Percentiles rank a stretch among this genome's conserved stretches.
Evolutionary conservation across 2,329 filamentous ascomycete species (phyloP).

Genomic region (Diplodia seriata): DNA sequence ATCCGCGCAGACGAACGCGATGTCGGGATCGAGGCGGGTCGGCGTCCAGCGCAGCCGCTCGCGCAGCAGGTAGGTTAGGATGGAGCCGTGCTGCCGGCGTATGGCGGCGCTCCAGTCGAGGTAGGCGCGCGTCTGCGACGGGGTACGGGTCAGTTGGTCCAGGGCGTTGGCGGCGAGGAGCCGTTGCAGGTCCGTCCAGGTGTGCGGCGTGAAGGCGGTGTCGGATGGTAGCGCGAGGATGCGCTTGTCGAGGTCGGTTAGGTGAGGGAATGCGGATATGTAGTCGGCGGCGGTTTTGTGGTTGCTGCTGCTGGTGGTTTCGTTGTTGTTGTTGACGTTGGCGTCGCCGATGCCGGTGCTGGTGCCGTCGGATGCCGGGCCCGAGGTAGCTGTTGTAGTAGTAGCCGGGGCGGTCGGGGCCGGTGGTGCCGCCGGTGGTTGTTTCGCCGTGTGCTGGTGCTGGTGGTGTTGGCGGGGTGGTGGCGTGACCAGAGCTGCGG

Average conservation of each 20-base stretch:
- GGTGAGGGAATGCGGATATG: conserved; percentile 43
- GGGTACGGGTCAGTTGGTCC: conserved; percentile 63
- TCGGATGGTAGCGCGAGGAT: conserved; percentile 35
- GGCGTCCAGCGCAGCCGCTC: conserved; percentile 62
- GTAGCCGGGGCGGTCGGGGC: too few species aligned
- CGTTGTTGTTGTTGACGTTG: too few species aligned
- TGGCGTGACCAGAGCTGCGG: conserved; percentile 25
- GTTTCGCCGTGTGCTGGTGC: background rate
- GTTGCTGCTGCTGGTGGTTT: background rate
- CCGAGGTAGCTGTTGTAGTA: too few species aligned
- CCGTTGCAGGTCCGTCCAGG: conserved; percentile 43
- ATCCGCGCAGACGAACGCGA: conserved; percentile 53
- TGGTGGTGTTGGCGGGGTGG: background rate
- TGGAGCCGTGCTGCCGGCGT: conserved; percentile 62
- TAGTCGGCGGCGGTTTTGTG: conserved; percentile 31
- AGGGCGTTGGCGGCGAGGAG: conserved; percentile 59
- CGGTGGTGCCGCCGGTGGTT: background rate
- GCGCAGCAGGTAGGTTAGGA: conserved; percentile 63
- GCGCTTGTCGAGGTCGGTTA: conserved; percentile 44
- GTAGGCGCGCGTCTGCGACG: conserved; percentile 65
- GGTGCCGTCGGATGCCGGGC: background rate
- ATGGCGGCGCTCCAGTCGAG: conserved; percentile 63
- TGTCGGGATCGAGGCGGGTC: background rate
- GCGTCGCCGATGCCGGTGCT: background rate
- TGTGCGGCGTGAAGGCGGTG: conserved; percentile 43